Conservation (phyloP, 768 basidiomycete genomes). For the Phanerodontia chrysosporium region DNA sequence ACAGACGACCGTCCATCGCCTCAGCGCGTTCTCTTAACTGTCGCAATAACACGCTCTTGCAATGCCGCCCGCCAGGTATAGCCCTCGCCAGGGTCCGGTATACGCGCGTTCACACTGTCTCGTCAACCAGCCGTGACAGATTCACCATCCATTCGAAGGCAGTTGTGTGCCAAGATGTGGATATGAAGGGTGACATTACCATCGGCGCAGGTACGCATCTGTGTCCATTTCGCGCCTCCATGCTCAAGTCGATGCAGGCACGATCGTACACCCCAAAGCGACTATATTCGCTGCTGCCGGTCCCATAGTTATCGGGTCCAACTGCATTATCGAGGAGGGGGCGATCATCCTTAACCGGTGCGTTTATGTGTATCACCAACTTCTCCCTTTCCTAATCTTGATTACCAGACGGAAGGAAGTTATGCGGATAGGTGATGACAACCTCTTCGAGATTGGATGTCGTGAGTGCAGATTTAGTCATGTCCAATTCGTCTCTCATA, state of each 20-base stretch:
- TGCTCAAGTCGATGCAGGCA: constrained; percentile 40
- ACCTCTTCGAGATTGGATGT: constrained; percentile 91
- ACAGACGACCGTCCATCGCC: not conserved
- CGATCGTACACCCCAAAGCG: constrained; percentile 90
- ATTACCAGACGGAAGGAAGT: constrained; percentile 62
- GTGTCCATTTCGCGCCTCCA: not conserved
- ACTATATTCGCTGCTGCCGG: constrained; percentile 90
- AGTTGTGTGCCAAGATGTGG: constrained; percentile 89
- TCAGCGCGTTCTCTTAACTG: not conserved
- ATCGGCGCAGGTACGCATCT: constrained; percentile 65
- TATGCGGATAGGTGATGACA: constrained; percentile 92
- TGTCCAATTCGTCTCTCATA: not conserved
- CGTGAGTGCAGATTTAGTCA: constrained; percentile 49
- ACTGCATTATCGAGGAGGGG: constrained; percentile 90
- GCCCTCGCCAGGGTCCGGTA: not conserved
- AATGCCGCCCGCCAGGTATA: not conserved
- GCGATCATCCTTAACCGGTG: constrained; percentile 88
- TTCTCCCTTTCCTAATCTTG: not conserved
- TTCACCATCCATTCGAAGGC: constrained; percentile 89
- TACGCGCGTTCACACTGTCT: not conserved
- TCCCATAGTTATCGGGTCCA: constrained; percentile 83
- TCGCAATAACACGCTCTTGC: not conserved
- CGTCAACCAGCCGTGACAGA: constrained; percentile 61
- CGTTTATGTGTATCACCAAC: constrained; percentile 3
- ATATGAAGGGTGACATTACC: constrained; percentile 91